Evolutionary conservation across 768 basidiomycete species (phyloP).

Genomic region (Crassisporium funariophilum): DNA sequence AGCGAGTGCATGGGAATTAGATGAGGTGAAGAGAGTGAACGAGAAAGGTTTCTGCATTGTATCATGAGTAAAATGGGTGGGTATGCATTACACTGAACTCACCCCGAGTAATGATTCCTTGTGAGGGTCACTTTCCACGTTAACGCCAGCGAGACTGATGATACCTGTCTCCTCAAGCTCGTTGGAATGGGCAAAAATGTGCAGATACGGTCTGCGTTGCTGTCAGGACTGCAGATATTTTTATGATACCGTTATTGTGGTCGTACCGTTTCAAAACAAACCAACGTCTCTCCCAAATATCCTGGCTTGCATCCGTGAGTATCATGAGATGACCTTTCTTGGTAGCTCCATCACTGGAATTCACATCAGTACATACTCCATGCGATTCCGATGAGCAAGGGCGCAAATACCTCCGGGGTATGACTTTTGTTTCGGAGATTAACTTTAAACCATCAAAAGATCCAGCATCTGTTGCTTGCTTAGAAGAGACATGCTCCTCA

Average conservation of each 20-base stretch:
- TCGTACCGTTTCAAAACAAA: constrained; percentile 83
- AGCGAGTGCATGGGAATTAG: constrained; percentile 89
- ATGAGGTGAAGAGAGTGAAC: constrained; percentile 89
- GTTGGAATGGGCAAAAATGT: constrained; percentile 81
- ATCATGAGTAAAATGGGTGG: constrained; percentile 3
- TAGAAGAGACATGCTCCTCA: constrained; percentile 44
- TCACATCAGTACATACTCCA: constrained; percentile 5
- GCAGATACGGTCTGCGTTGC: constrained; percentile 79
- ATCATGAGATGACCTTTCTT: constrained; percentile 86
- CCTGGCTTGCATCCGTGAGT: constrained; percentile 76
- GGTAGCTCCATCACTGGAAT: constrained; percentile 70
- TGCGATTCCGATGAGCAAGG: background rate
- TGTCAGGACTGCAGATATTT: constrained; percentile 9
- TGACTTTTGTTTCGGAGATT: constrained; percentile 69
- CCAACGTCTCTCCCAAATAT: constrained; percentile 83
- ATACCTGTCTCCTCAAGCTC: constrained; percentile 84
- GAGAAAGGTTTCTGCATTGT: constrained; percentile 71
- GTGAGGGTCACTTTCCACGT: constrained; percentile 82
- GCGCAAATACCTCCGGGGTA: constrained; percentile 65
- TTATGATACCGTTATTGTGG: constrained; percentile 2
- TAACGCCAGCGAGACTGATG: constrained; percentile 82
- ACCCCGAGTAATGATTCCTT: constrained; percentile 89
- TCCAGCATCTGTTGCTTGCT: constrained; percentile 34
- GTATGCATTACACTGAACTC: constrained; percentile 32
- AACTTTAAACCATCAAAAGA: constrained; percentile 62